Base-by-base conservation (phyloP, 2,329 filamentous ascomycete species). In the Pezicula rhizophila region DNA sequence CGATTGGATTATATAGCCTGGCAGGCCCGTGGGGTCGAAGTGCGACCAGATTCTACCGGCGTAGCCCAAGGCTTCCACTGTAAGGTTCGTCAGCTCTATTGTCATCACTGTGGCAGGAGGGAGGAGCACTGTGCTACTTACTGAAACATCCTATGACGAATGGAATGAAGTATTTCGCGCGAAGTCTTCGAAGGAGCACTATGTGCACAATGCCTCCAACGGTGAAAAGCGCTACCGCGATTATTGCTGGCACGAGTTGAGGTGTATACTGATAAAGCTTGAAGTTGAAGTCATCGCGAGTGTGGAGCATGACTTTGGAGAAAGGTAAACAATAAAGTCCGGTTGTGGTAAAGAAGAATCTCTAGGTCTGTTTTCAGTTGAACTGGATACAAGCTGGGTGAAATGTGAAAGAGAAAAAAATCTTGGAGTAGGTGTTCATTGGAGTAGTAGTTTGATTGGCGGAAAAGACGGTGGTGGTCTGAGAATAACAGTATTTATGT, bases 41-140 rank as follows among this genome's bases (percentile, higher is more conserved):
- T 56, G 55, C 55, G 14, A 54, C 49, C 18, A 51, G 47, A 25
- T 34, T 12, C 64, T 59, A 11, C 54, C 60, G 23, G 50, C 50
- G 43, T 67, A 68, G 14, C 66, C 66, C 10, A 68, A 56, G 2
- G 64, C 53, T 42, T 70, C 59, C 46, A 73, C 69, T 60, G 60
- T 5, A 2, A n/a, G 10, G 15, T n/a, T 23, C 7, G 10, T 20
- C 2, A 20, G 10, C 7, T 8, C 14, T 26, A 14, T 20, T 20
- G 8, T 20, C 4, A 43, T 35, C 41, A 20, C 10, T 14, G 14
- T 14, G 15, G n/a, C 26, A 8, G n/a, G 15, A 20, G 7, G 23
- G 15, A 10, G 23, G 15, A 10, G 10, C 7, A 43, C n/a, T 4
- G 10, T 35, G 11, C 10, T 35, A 4, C 33, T 35, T 35, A 35